Base-by-base conservation (phyloP, 192 early-diverging fungal species). In the Coemansia sp. region DNA sequence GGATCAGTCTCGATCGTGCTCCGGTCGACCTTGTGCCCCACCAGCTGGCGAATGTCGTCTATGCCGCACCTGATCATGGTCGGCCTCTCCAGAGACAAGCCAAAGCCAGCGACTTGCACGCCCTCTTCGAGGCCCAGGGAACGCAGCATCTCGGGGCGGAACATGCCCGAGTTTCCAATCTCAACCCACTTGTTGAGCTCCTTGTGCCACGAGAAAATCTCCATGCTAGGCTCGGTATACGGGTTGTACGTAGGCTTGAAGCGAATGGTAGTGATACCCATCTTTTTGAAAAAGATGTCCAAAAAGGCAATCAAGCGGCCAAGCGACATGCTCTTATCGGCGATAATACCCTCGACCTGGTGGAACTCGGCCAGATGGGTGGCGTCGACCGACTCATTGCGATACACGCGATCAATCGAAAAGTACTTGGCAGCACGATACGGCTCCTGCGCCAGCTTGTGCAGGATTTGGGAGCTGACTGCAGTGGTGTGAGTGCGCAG, bases 201-300 rank as follows among this genome's bases (percentile, higher is more conserved):
- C 42, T 89, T 87, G 74, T 98, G 96, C 86, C 91, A 99, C 43
- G 95, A 91, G 83, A 99, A 99, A 69, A 99, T 98, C 75, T 99
- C 97, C 94, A 99, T 93, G 67, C 89, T 92, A 36, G 97, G 97
- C 79, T 99, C 97, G 42, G 97, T 99, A 87, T 99, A 99, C 53
- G 97, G 97, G 82, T 99, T 99, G 85, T 95, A 99, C 4, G 97
- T 94, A 56, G 97, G 97, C 88, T 99, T 99, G 90, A 98, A 99
- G 62, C 94, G 90, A 57, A 99, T 88, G 69, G 92, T 93, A 37
- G 86, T 80, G 63, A 92, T 85, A 74, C 95, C 97, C 87, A 99
- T 93, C 87, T 97, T 99, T 67, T 91, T 83, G 84, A 95, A 99
- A 87, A 99, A 99, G 61, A 89, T 77, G 83, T 97, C 88, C 86